Conservation (phyloP, 495 filamentous ascomycete genomes). For the Podospora bellae-mahoneyi region DNA sequence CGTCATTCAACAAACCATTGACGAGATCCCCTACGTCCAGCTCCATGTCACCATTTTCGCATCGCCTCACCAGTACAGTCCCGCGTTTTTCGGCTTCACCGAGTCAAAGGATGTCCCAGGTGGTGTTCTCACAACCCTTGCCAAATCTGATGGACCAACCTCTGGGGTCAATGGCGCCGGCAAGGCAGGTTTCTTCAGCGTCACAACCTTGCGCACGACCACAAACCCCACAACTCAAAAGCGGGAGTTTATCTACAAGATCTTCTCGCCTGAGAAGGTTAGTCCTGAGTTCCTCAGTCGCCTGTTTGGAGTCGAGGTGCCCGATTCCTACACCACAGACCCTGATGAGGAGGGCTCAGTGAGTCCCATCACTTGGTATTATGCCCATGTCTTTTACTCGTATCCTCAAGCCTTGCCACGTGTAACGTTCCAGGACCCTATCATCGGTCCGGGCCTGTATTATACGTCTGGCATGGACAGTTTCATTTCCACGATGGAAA, state of each 20-base stretch:
- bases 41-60: slow-evolving; percentile 89
- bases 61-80: slow-evolving; percentile 63
- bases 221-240: slow-evolving; percentile 51
- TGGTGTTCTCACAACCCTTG: slow-evolving; percentile 78
- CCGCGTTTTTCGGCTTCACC: slow-evolving; percentile 64
- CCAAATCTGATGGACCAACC: slow-evolving; percentile 48
- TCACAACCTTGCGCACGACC: slow-evolving; percentile 69
- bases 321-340: slow-evolving; percentile 32
- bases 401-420: slow-evolving; percentile 83
- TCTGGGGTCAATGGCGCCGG: slow-evolving; percentile 57
- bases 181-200: slow-evolving; percentile 76
- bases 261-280: slow-evolving; percentile 76
- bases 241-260: slow-evolving; percentile 87
- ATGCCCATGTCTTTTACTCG: slow-evolving; percentile 66
- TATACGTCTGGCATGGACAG: slow-evolving; percentile 93
- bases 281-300: slow-evolving; percentile 57
- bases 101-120: slow-evolving; percentile 55
- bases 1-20: slow-evolving; percentile 53
- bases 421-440: slow-evolving; percentile 79
- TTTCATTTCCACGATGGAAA: slow-evolving; percentile 98
- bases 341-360: slow-evolving; percentile 13
- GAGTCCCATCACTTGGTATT: slow-evolving; percentile 70
- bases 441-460: slow-evolving; percentile 66
- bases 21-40: slow-evolving; percentile 74
- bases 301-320: slow-evolving; percentile 47